Percentiles rank a stretch among this genome's conserved stretches.
Evolutionary conservation across 768 basidiomycete species (phyloP).

Genomic region (Leccinum truebloodii): DNA sequence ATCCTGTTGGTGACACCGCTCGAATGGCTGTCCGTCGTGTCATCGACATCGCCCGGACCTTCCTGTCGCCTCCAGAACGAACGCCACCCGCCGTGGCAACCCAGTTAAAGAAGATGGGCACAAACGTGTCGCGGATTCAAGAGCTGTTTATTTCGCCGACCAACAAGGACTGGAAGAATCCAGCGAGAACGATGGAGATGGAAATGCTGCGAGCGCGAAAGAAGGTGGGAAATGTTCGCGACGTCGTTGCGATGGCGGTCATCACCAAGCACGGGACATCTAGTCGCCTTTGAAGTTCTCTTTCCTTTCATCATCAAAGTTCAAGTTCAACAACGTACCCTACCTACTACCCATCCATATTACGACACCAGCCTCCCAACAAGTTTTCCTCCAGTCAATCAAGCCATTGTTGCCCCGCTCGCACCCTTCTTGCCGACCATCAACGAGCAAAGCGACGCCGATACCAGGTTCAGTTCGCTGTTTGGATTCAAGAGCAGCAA

Average conservation of each 20-base stretch:
- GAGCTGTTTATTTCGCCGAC: constrained; percentile 9
- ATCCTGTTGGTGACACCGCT: background rate
- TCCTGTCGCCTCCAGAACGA: background rate
- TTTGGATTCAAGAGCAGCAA: too few relatives aligned
- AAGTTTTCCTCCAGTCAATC: too few relatives aligned
- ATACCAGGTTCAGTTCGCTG: too few relatives aligned
- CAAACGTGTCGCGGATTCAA: background rate
- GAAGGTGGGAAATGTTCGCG: background rate
- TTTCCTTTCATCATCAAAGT: too few relatives aligned
- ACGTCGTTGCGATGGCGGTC: background rate
- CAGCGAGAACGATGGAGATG: constrained; percentile 8
- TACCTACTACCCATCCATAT: too few relatives aligned
- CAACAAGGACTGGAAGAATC: constrained; percentile 1
- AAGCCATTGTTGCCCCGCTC: too few relatives aligned
- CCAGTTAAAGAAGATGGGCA: background rate
- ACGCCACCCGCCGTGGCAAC: background rate
- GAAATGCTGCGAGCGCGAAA: constrained; percentile 7
- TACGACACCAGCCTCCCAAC: too few relatives aligned
- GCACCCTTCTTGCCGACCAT: too few relatives aligned
- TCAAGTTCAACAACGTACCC: too few relatives aligned
- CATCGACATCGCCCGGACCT: background rate
- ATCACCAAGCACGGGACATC: background rate
- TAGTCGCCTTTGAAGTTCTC: too few relatives aligned
- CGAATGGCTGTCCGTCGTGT: background rate
- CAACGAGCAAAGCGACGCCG: too few relatives aligned